phyloP scores from a whole-genome alignment of 192 early-diverging fungal species.

The Gaertneriomyces sp. region DNA sequence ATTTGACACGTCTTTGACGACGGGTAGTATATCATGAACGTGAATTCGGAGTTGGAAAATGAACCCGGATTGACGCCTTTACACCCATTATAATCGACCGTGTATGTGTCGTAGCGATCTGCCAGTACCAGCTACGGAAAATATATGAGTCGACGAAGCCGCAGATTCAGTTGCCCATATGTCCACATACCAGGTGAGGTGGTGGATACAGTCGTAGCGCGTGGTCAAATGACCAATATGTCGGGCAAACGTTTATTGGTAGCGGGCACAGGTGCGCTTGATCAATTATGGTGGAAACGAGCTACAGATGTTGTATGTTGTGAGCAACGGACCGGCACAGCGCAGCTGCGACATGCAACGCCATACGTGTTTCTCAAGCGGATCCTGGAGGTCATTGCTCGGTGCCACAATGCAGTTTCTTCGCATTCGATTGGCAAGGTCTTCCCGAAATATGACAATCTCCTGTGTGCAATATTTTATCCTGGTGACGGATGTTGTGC shows the following conservation, averaged over 20 bases:
- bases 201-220: constrained; percentile 82
- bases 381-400: constrained; percentile 28
- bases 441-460: constrained; percentile 85
- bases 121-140: constrained; percentile 69
- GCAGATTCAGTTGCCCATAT: too few species aligned
- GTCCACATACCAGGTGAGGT: constrained; percentile 69
- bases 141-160: not conserved
- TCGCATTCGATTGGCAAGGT: constrained; percentile 69
- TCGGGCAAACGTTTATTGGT: constrained; percentile 69
- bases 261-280: constrained; percentile 83
- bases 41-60: constrained; percentile 58
- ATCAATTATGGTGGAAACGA: constrained; percentile 78
- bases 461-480: constrained; percentile 90
- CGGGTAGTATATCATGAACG: constrained; percentile 75
- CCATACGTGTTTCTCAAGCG: constrained; percentile 17
- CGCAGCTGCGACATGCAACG: not conserved
- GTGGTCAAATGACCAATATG: constrained; percentile 80
- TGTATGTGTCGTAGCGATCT: constrained; percentile 79
- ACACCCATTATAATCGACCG: constrained; percentile 69
- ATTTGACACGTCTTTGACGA: constrained; percentile 30
- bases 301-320: constrained; percentile 32
- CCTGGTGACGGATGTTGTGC: constrained; percentile 25
- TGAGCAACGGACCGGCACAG: not conserved
- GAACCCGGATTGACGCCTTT: constrained; percentile 78
- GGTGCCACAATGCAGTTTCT: constrained; percentile 73